These are phyloP conservation scores for Ascomycota sp. DNA, from an alignment of 2,329 filamentous ascomycete genomes.

Conservation along the genomic window DNA sequence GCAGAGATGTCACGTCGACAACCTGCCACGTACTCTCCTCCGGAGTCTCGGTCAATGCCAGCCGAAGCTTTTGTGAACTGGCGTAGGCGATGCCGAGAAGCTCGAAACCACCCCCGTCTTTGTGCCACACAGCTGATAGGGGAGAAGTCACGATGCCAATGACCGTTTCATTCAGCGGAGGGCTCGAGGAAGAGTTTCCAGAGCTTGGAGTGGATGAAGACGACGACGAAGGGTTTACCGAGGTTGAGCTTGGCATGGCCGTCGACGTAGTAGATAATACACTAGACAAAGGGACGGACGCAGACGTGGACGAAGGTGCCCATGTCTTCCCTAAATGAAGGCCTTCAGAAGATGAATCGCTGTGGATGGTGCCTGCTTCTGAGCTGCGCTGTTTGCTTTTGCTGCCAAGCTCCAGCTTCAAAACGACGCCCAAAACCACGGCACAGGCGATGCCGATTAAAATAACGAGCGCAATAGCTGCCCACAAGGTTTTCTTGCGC, in stretches of 20 bases:
- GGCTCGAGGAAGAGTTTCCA: too few species aligned
- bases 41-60: conserved; percentile 4
- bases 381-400: too few species aligned
- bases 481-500: conserved; percentile 3
- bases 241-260: too few species aligned
- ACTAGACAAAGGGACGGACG: not conserved
- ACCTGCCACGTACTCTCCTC: conserved; percentile 3
- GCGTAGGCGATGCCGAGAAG: conserved; percentile 5
- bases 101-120: conserved; percentile 1
- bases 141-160: conserved; percentile 1
- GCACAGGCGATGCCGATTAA: conserved; percentile 2
- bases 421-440: conserved; percentile 4
- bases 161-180: not conserved
- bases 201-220: too few species aligned
- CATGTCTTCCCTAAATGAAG: too few species aligned
- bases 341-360: too few species aligned
- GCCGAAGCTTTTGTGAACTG: conserved; percentile 3
- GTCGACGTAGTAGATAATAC: too few species aligned
- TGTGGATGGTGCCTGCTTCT: too few species aligned
- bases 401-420: conserved; percentile 2
- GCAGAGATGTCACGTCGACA: conserved; percentile 3
- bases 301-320: not conserved
- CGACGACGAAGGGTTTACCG: too few species aligned
- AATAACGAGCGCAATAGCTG: conserved; percentile 1
- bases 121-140: conserved; percentile 6